These are phyloP conservation scores for Ganoderma multipileum DNA, from an alignment of 1,284 basidiomycete species.

Conservation along the genomic window DNA sequence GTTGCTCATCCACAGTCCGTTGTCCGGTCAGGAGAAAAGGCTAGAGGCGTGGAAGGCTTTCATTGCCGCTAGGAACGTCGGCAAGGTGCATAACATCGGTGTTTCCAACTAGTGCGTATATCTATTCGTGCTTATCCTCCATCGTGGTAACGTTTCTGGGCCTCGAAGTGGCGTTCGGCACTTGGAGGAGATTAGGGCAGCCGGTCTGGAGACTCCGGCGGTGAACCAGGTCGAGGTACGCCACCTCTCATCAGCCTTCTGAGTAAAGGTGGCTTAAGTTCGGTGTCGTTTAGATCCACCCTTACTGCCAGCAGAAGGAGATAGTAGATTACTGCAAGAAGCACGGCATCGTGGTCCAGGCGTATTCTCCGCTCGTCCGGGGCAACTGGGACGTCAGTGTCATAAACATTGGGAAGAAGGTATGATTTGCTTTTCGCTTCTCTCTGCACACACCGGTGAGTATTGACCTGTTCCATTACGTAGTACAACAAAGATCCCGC, in stretches of 20 bases:
- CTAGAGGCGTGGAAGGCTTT: conserved; percentile 54
- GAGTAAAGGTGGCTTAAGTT: too few species aligned
- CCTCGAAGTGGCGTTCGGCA: conserved; percentile 57
- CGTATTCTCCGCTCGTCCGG: conserved; percentile 60
- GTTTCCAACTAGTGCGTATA: conserved; percentile 66
- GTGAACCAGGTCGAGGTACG: conserved; percentile 85
- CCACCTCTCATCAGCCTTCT: not conserved
- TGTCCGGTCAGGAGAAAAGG: conserved; percentile 49
- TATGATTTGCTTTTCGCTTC: conserved; percentile 6
- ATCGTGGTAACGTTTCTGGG: conserved; percentile 30
- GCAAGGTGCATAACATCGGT: conserved; percentile 61
- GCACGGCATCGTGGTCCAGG: conserved; percentile 77
- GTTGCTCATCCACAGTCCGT: conserved; percentile 63
- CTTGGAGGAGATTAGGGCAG: conserved; percentile 73
- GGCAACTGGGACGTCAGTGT: conserved; percentile 50
- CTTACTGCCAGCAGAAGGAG: conserved; percentile 82
- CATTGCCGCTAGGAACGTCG: conserved; percentile 52
- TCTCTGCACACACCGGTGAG: too few species aligned
- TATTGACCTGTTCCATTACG: too few species aligned
- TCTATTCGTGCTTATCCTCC: conserved; percentile 37
- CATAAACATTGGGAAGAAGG: conserved; percentile 52
- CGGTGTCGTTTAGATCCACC: conserved; percentile 64
- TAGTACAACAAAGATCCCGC: conserved; percentile 58
- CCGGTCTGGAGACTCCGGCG: conserved; percentile 67
- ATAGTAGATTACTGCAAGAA: conserved; percentile 80